These are phyloP conservation scores for Sarocladium brachiariae DNA, from an alignment of 2,329 filamentous ascomycete species.

Conservation along the genomic window DNA sequence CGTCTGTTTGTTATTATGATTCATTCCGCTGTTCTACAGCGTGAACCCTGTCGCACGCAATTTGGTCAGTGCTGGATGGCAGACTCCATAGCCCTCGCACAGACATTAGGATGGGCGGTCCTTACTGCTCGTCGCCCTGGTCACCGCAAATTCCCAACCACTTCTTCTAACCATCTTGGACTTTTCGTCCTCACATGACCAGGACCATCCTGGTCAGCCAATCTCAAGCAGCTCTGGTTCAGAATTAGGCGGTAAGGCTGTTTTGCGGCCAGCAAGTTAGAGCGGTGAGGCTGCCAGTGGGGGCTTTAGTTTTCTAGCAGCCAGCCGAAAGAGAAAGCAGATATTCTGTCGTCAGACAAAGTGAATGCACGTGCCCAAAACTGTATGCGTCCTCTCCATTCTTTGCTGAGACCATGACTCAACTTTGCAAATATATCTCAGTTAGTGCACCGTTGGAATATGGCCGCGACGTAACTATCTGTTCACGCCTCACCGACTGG, in stretches of 20 bases:
- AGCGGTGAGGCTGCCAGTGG: constrained; percentile 6
- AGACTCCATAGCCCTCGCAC: constrained; percentile 3
- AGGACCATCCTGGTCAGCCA: not conserved
- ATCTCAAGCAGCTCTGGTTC: not conserved
- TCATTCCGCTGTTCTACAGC: too few species aligned
- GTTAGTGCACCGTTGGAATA: too few species aligned
- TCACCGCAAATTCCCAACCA: constrained; percentile 4
- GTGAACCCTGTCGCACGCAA: too few species aligned
- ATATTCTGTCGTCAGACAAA: not conserved
- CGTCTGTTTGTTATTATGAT: too few species aligned
- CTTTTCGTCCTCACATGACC: constrained; percentile 7
- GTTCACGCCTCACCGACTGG: too few species aligned
- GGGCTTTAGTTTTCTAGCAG: not conserved
- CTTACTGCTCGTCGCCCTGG: not conserved
- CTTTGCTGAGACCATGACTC: not conserved
- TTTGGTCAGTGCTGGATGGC: constrained; percentile 3
- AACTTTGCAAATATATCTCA: not conserved
- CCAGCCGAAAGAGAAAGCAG: too few species aligned
- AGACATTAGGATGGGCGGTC: not conserved
- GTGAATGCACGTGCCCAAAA: constrained; percentile 2
- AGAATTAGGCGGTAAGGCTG: constrained; percentile 4
- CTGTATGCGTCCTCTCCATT: not conserved
- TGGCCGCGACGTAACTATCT: too few species aligned
- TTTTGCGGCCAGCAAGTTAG: not conserved
- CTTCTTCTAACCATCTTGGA: not conserved